A percentile compares a stretch with the other conserved stretches of the same genome.
Conservation (phyloP, 1,284 basidiomycete genomes). For the Ganoderma meredithae region DNA sequence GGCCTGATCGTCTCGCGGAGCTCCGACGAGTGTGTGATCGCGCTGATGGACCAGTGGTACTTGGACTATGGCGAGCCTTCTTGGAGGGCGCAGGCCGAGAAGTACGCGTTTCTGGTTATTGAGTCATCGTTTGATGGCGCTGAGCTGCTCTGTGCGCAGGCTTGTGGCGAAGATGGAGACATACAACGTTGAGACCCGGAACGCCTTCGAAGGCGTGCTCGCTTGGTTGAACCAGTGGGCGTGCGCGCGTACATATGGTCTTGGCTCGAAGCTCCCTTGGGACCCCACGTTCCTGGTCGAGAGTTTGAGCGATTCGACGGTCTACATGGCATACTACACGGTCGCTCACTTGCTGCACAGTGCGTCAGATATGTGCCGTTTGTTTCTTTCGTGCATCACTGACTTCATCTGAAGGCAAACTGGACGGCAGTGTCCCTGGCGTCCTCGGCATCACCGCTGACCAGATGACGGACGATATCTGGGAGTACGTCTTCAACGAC, state of each 20-base stretch:
- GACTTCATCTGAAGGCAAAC: constrained; percentile 54
- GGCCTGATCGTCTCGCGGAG: constrained; percentile 90
- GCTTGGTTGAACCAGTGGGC: constrained; percentile 99
- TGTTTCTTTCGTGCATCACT: constrained; percentile 17
- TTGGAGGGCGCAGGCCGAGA: constrained; percentile 90
- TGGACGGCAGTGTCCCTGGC: constrained; percentile 84
- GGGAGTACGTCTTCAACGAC: constrained; percentile 92
- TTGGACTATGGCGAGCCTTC: constrained; percentile 93
- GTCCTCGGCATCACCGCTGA: constrained; percentile 87
- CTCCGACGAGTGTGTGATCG: constrained; percentile 96
- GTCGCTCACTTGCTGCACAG: constrained; percentile 90
- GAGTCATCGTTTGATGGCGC: constrained; percentile 4
- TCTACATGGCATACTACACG: constrained; percentile 99
- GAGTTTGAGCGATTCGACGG: constrained; percentile 96
- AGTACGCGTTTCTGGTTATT: constrained; percentile 54
- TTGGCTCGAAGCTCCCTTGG: constrained; percentile 97
- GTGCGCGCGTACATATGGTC: constrained; percentile 95
- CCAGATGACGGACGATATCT: constrained; percentile 97
- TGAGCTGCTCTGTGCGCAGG: constrained; percentile 48
- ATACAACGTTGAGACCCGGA: constrained; percentile 88
- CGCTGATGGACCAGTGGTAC: constrained; percentile 99
- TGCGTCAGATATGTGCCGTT: constrained; percentile 43
- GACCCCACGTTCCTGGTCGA: constrained; percentile 97
- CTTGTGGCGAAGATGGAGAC: constrained; percentile 89
- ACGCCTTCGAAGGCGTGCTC: constrained; percentile 92